These are phyloP conservation scores for Angomonas deanei DNA, from an alignment of 208 protist species.

Conservation along the genomic window DNA sequence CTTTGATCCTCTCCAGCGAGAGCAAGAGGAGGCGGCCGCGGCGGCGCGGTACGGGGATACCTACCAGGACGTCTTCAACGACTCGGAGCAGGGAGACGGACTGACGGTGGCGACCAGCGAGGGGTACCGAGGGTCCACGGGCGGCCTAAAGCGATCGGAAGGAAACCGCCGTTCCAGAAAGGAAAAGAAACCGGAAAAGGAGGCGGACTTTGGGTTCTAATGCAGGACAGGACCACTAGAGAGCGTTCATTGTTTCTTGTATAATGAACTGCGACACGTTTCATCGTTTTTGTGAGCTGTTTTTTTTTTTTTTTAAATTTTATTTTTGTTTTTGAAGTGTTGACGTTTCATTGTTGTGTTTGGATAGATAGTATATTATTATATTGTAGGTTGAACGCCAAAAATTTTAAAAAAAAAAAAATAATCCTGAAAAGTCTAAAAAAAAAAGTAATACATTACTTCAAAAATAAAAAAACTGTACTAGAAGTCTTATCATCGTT, in stretches of 20 bases:
- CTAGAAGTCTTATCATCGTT: no score
- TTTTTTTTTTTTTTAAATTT: background rate
- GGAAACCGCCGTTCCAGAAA: background rate
- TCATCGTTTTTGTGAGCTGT: background rate
- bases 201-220: background rate
- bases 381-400: no score
- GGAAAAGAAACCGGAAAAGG: background rate
- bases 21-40: constrained; percentile 9
- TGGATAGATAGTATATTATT: no score
- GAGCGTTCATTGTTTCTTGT: background rate
- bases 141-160: background rate
- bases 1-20: constrained; percentile 33
- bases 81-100: no score
- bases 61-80: background rate
- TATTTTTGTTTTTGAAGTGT: no score
- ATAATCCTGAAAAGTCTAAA: no score
- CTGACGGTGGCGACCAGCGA: background rate
- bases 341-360: no score
- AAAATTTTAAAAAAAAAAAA: no score
- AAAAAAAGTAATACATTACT: no score
- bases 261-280: background rate
- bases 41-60: constrained; percentile 2
- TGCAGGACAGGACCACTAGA: no score
- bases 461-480: no score
- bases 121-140: background rate